Evolutionary conservation across 352 stramenopile species (phyloP), one percentile per base, ranked within the genome.

Genomic region (Phytophthora rubi): DNA sequence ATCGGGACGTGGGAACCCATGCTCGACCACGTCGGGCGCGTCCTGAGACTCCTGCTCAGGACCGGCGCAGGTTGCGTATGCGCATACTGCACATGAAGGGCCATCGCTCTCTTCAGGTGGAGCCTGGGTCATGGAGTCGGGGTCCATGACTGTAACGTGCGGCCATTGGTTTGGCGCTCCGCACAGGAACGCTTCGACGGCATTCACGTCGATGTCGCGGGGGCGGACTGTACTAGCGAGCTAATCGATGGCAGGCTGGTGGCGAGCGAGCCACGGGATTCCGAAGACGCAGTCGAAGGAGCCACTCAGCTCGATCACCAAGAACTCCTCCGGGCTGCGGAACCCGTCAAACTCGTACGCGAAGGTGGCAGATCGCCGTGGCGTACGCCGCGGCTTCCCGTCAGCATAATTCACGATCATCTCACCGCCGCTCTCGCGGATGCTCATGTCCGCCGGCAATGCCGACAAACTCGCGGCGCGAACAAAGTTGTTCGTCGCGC

Each of bases 201-300:
- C 23, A 26, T 26, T 26, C 23, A 26, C 23, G 23, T 26, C 23
- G 23, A 26, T 26, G 23, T 26, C 23, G 23, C 23, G 23, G 23
- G 23, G 23, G 23, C 23, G 23, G 23, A 26, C 23, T 26, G 23
- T 26, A 26, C 23, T 2, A 26, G 23, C 23, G 23, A 26, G 23
- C 23, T 2, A 26, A 26, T 26, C 23, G 23, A 26, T 26, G 23
- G 23, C 23, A 6, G 56, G 72, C n/a, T 62, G 68, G 32, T 80
- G 76, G 10, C 59, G 53, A 28, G 56, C 54, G 1, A 79, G 49
- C 65, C 71, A 80, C 30, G 58, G 54, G 47, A 81, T 74, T 0
- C 73, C 70, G 16, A 80, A 69, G 45, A 83, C 68, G 45, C 61
- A 76, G 33, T 80, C 54, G 18, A 71, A 80, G 3, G 57, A 61